Evolutionary conservation across 2,329 filamentous ascomycete species (phyloP), one percentile per base, ranked within the genome.

Genomic region (Fusarium illudens): DNA sequence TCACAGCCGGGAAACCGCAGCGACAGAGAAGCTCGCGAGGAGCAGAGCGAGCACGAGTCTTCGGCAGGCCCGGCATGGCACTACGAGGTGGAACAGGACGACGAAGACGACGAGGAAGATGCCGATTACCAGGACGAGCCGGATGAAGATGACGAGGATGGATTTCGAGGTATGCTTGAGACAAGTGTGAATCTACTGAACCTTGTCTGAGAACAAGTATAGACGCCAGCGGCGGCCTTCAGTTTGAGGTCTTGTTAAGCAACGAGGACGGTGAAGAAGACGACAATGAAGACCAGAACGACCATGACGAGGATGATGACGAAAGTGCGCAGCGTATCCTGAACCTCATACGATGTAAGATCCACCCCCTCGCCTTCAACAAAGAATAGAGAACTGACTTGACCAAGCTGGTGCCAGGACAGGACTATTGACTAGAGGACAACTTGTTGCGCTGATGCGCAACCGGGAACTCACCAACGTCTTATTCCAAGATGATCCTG

Each of bases 391-490:
- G 13, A 20, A 19, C 63, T 70, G 25, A 72, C 55, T 32, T 27
- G 20, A 15, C 59, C 27, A 33, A 77, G 73, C 68, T 20, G 72
- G 73, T 15, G 70, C 71, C 22, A 68, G 70, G 33, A 68, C 72
- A 34, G 74, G 76, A 8, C 60, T 78, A 5, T 71, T 82, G 37
- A 80, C 76, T 0, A 70, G 71, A 50, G 73, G 72, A 22, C 81
- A 84, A 57, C 70, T 85, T 1, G 56, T 83, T 44, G 76, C 79
- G 48, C 73, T 82, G 27, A 75, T 85, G 29, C 78, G 77, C 19
- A 77, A 79, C 55, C 77, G 75, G 5, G 76, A 82, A 22, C 70
- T 82, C 4, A 76, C 76, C 17, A 76, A 77, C 20, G 67, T 79
- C 19, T 60, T 81, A 3, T 77, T 80, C 55, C 77, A 76, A 54